These are phyloP conservation scores for Biscutella laevigata DNA, from an alignment of 441 rosid species.

Conservation along the genomic window DNA sequence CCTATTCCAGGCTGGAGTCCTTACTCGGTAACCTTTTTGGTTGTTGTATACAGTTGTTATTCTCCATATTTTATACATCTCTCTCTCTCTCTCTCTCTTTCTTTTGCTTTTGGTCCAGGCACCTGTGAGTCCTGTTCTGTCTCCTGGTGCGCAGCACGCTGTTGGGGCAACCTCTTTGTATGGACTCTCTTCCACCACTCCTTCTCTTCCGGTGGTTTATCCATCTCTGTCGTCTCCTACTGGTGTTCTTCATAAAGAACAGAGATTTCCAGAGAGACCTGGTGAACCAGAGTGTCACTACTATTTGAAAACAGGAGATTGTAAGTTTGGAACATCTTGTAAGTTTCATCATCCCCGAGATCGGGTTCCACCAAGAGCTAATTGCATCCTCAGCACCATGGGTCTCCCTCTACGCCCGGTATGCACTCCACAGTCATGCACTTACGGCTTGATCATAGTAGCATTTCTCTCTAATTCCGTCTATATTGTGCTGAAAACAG, in stretches of 20 bases:
- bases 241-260: conserved; percentile 49
- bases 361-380: conserved; percentile 46
- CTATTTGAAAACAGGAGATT: conserved; percentile 79
- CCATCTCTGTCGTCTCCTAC: conserved; percentile 43
- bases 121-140: conserved; percentile 80
- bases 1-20: conserved; percentile 83
- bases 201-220: conserved; percentile 52
- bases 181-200: conserved; percentile 62
- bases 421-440: too few species aligned
- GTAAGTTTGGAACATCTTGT: conserved; percentile 87
- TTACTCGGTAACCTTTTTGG: conserved; percentile 56
- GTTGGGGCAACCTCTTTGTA: conserved; percentile 70
- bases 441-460: background rate
- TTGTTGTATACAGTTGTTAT: background rate
- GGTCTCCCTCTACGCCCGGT: conserved; percentile 91
- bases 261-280: conserved; percentile 77
- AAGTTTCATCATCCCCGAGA: conserved; percentile 82
- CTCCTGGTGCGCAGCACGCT: conserved; percentile 84
- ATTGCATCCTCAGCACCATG: conserved; percentile 53
- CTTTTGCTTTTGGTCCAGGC: conserved; percentile 32
- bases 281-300: conserved; percentile 83
- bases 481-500: conserved; percentile 14
- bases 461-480: background rate
- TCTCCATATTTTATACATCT: background rate
- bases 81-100: background rate